Evolutionary conservation across 345 rosid species (phyloP), one percentile per base, ranked within the genome.

Genomic region (Draba incana): DNA sequence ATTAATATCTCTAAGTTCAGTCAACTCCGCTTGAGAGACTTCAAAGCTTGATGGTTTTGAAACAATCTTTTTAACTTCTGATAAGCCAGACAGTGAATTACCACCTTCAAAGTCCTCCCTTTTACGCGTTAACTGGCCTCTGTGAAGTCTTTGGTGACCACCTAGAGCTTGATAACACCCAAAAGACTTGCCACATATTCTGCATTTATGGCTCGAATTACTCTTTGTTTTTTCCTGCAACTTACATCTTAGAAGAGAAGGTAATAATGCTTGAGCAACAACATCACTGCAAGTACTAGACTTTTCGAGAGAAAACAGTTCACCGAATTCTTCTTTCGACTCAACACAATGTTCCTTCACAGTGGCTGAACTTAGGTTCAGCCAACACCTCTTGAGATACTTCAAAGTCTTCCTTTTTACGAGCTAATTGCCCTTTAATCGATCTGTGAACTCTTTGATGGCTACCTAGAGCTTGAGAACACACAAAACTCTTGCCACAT

Each of bases 121-220:
- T 55, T 30, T 57, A 49, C 1, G 20, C 3, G 8, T 57, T 55
- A 71, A 15, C 8, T 5, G 0, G 15, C 15, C 24, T 57, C 47
- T 57, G 60, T 65, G 66, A 30, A 72, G 47, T 15, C 1, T 57
- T 14, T 65, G 41, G 54, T 57, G 77, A 1, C 61, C 24, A 57
- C 71, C 71, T n/a, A 65, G 48, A 49, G 47, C 61, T 65, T 65
- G 65, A 50, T 1, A 57, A 72, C 61, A 30, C 5, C 16, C 60
- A 65, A 72, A 65, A 31, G 3, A 49, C 47, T 65, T 57, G 12
- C 58, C 53, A 20, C 77, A 72, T 23, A 10, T 5, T 10, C 31
- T 23, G 58, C 70, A 64, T n/a, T 57, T 11, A 65, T 10, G 57
- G 7, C 33, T 38, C 3, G 15, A 46, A 12, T 50, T 28, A 13